Evolutionary conservation across 192 early-diverging fungal genomes (phyloP), one percentile per base, ranked within the genome.

Genomic region (Coemansia sp.): DNA sequence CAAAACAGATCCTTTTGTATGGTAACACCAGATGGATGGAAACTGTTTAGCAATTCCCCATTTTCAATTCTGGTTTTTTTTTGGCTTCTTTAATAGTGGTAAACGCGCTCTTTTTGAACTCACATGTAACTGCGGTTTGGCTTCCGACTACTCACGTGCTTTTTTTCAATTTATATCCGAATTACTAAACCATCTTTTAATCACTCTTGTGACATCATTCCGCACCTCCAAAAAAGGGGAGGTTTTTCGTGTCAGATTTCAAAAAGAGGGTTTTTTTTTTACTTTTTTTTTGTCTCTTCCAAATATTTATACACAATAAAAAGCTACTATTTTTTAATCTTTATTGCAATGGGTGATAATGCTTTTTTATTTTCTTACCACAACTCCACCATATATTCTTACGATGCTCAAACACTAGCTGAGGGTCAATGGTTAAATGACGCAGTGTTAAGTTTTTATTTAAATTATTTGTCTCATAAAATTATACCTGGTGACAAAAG

Each of bases 21-120:
- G 95, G 89, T 9, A 66, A 87, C 30, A 85, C 95, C 57, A 95
- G 95, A 68, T 99, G 97, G 97, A 89, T 96, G 75, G 96, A 98
- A 64, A 81, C 88, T 2, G 11, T 72, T 0, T 81, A 61, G 39
- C 39, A 14, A 46, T 17, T n/a, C n/a, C n/a, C 17, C 11, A 1
- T 14, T 46, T 4, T 17, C 39, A 46, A 46, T 46, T 10, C 6
- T 4, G 33, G 2, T 6, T 36, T 10, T 10, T 36, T 36, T 36
- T 36, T 10, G 33, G 7, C 33, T 6, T 36, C 6, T 36, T 27
- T n/a, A n/a, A n/a, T n/a, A n/a, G n/a, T n/a, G n/a, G n/a, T n/a
- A n/a, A n/a, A n/a, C n/a, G n/a, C n/a, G n/a, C n/a, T n/a, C n/a
- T n/a, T n/a, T n/a, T n/a, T n/a, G n/a, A n/a, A n/a, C n/a, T n/a